A percentile compares a stretch with the other conserved stretches of the same genome.
Evolutionary conservation across 257 asterid species (phyloP).

Genomic region (Fraxinus excelsior): DNA sequence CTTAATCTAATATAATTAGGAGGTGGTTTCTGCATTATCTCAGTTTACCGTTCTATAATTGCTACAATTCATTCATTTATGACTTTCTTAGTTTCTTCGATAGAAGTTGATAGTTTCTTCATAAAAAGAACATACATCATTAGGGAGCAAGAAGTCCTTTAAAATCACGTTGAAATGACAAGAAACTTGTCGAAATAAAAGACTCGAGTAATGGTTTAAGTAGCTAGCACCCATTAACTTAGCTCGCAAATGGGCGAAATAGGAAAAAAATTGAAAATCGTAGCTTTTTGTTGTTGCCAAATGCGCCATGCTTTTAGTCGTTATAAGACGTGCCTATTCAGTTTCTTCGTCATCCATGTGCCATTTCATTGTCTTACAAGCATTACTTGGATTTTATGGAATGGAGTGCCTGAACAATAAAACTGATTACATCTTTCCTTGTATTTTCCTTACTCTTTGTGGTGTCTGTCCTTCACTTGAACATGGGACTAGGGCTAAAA

Average conservation of each 20-base stretch:
- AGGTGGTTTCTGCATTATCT: constrained; percentile 11
- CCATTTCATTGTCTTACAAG: not conserved
- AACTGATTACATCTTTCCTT: not conserved
- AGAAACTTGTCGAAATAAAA: not conserved
- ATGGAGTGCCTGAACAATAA: not conserved
- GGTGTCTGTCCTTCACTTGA: not conserved
- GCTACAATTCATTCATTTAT: not conserved
- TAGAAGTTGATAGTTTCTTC: not conserved
- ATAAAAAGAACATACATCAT: not conserved
- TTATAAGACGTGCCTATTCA: not conserved
- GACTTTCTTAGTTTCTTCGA: not conserved
- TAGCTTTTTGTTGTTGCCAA: not conserved
- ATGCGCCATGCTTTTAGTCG: not conserved
- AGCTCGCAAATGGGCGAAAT: not conserved
- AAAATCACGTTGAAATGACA: not conserved
- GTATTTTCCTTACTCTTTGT: not conserved
- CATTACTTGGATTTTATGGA: not conserved
- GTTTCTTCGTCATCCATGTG: not conserved
- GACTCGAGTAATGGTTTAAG: not conserved
- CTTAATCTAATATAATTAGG: not conserved
- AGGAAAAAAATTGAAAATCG: not conserved
- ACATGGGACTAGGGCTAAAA: not conserved
- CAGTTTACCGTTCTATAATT: constrained; percentile 17
- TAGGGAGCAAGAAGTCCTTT: not conserved
- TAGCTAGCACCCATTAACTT: not conserved